Base-by-base conservation (phyloP, 192 early-diverging fungal genomes). In the Coemansia sp. region DNA sequence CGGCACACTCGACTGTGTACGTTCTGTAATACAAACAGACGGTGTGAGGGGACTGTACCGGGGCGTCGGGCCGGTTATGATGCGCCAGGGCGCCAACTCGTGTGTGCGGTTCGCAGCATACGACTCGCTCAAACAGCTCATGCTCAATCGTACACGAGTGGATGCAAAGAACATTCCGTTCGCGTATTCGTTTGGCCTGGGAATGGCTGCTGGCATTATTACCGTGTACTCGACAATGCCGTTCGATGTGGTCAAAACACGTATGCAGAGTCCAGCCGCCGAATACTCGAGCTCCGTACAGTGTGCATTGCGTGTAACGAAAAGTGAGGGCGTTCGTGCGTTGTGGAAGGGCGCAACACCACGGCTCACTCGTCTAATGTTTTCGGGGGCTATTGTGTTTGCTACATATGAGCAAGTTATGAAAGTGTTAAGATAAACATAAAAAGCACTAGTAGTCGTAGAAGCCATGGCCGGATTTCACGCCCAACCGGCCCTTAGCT, bases 201-300 rank as follows among this genome's bases (percentile, higher is more conserved):
- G 96, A 23, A 89, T 90, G 54, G 74, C 88, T 56, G 94, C 94
- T 0, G 97, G 94, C 11, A 90, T 88, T 54, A 85, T 98, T 20
- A 99, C 94, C 1, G 95, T 97, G 0, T 99, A 96, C 66, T 80
- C 90, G 0, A 99, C 97, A 2, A 97, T 97, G 95, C 95, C 95
- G 10, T 70, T 98, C 17, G 96, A 98, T 76, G 93, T 95, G n/a
- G 84, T 96, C 60, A 98, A 98, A 77, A 99, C 97, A 10, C 87
- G 90, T 59, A 93, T 97, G 93, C 97, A 99, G 73, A 86, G 85
- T n/a, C 72, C 89, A 9, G 81, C 90, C 34, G 93, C 90, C 2
- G 75, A 89, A 40, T 95, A 97, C 62, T 74, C 73, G 25, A 86
- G 84, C 59, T 84, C 89, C 18, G 63, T 90, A 14, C 88, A 94